Conservation (phyloP, 129 eudicot species). For the Pittosporum tobira region DNA sequence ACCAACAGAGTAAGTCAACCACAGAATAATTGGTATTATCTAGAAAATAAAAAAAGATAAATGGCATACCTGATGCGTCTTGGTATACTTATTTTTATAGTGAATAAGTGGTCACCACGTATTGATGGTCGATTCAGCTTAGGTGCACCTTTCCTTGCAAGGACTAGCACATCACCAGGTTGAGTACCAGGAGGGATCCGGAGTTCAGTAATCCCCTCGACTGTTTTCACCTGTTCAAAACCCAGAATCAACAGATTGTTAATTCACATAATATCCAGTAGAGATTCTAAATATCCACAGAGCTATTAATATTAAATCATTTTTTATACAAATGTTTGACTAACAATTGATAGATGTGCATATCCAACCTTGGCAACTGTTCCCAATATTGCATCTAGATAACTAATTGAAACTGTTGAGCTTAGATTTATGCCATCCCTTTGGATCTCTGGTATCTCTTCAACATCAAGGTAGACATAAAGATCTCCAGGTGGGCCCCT, state of each 20-base stretch:
- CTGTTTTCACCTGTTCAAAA: conserved; percentile 76
- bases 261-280: neutral
- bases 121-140: conserved; percentile 88
- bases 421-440: conserved; percentile 85
- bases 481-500: conserved; percentile 98
- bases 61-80: conserved; percentile 66
- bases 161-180: conserved; percentile 92
- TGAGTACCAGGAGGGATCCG: conserved; percentile 96
- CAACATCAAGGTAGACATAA: conserved; percentile 80
- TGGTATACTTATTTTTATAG: conserved; percentile 82
- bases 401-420: conserved; percentile 64
- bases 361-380: conserved; percentile 56
- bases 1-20: neutral
- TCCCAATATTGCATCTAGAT: conserved; percentile 92
- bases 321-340: too few species aligned
- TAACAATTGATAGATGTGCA: neutral
- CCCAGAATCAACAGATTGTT: neutral
- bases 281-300: too few species aligned
- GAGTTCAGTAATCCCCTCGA: conserved; percentile 77
- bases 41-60: neutral
- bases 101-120: conserved; percentile 93
- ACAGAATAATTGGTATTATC: too few species aligned
- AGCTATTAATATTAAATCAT: too few species aligned
- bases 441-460: conserved; percentile 90
- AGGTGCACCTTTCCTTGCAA: conserved; percentile 93